Evolutionary conservation across 2,329 filamentous ascomycete genomes (phyloP).

Genomic region (Didymella sp.): DNA sequence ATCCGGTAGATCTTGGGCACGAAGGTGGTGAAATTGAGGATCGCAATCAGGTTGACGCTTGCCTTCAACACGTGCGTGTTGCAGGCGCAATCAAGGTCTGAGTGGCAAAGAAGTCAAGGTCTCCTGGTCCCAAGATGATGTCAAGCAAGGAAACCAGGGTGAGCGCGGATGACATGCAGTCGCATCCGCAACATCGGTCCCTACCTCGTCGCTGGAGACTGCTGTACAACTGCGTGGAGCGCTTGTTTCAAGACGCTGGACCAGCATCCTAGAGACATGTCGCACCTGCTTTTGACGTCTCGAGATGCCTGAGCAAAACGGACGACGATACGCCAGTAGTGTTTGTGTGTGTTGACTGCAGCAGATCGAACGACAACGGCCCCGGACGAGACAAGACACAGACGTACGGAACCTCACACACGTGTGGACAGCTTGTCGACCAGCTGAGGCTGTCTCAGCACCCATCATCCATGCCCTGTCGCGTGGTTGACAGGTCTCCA

Average conservation of each 20-base stretch:
- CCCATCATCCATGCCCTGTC: conserved; percentile 12
- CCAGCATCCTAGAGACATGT: background rate
- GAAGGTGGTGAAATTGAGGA: conserved; percentile 29
- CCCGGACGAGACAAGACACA: conserved; percentile 11
- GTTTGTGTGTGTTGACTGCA: background rate
- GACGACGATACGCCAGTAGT: background rate
- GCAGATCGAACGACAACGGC: conserved; percentile 6
- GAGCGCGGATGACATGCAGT: conserved; percentile 14
- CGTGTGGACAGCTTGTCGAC: conserved; percentile 15
- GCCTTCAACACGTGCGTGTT: conserved; percentile 14
- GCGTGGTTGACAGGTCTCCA: conserved; percentile 18
- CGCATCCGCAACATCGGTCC: conserved; percentile 5
- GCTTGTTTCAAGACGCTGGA: conserved; percentile 15
- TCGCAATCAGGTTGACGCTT: conserved; percentile 31
- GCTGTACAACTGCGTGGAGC: conserved; percentile 9
- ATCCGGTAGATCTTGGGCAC: conserved; percentile 37
- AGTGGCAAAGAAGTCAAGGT: conserved; percentile 18
- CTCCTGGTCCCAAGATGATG: conserved; percentile 21
- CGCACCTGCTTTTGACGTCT: background rate
- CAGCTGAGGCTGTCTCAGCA: conserved; percentile 12
- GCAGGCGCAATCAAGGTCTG: conserved; percentile 10
- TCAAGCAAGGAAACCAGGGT: conserved; percentile 13
- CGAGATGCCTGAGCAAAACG: background rate
- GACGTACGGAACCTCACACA: conserved; percentile 8
- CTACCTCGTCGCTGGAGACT: conserved; percentile 6